These are phyloP conservation scores for Mucor saturninus DNA, from an alignment of 371 early-diverging fungal species.

Conservation along the genomic window DNA sequence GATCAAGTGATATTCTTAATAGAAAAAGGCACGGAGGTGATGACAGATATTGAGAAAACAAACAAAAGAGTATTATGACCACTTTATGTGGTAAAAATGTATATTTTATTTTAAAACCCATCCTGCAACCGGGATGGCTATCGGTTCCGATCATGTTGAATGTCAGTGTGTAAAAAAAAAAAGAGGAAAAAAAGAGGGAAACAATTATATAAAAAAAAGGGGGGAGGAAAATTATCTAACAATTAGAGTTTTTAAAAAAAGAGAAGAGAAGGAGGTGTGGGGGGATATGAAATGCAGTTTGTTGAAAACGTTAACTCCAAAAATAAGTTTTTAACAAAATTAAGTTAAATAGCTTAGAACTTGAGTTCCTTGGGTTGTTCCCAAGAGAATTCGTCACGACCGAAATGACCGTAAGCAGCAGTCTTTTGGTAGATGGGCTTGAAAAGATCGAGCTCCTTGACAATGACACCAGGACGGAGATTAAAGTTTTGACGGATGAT, in stretches of 20 bases:
- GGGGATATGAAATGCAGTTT: slow-evolving; percentile 43
- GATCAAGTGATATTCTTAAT: slow-evolving; percentile 1
- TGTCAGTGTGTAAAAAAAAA: slow-evolving; percentile 22
- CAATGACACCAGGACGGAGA: slow-evolving; percentile 98
- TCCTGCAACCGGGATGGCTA: slow-evolving; percentile 50
- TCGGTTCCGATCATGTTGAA: slow-evolving; percentile 48
- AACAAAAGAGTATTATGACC: slow-evolving; percentile 1
- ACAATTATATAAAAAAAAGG: slow-evolving; percentile 13
- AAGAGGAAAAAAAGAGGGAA: slow-evolving; percentile 18
- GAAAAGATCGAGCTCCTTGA: slow-evolving; percentile 96
- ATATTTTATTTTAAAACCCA: slow-evolving; percentile 22
- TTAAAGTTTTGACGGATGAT: slow-evolving; percentile 98
- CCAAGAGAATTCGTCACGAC: slow-evolving; percentile 96
- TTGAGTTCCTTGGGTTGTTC: slow-evolving; percentile 92
- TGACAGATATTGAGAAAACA: background rate
- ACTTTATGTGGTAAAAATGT: background rate
- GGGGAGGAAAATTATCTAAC: slow-evolving; percentile 32
- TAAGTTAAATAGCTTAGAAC: slow-evolving; percentile 58
- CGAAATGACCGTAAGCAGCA: slow-evolving; percentile 99
- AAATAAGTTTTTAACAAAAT: slow-evolving; percentile 9
- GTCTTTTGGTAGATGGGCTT: slow-evolving; percentile 98
- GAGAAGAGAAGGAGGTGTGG: background rate
- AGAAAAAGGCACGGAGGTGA: slow-evolving; percentile 2
- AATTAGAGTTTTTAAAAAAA: slow-evolving; percentile 14
- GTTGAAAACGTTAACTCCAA: slow-evolving; percentile 44